Evolutionary conservation across 2,329 filamentous ascomycete genomes (phyloP).

Genomic region (Ambrosiella cleistominuta): DNA sequence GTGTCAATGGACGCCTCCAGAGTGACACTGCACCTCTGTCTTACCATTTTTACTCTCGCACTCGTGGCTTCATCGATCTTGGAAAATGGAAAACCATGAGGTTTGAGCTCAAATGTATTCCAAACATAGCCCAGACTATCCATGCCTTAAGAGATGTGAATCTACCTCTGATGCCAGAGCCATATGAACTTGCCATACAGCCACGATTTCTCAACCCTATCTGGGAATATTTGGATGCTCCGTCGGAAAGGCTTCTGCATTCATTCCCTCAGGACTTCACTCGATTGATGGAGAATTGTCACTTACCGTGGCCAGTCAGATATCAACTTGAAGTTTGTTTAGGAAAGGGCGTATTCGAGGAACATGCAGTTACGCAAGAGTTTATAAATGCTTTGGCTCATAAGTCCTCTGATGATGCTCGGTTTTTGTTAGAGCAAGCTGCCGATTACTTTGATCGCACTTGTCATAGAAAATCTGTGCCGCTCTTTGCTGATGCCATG

Average conservation of each 20-base stretch:
- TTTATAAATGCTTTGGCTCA: slow-evolving; percentile 49
- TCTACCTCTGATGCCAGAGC: slow-evolving; percentile 8
- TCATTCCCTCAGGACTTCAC: neutral
- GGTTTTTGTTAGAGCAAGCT: slow-evolving; percentile 55
- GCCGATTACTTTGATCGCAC: slow-evolving; percentile 27
- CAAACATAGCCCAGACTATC: slow-evolving; percentile 23
- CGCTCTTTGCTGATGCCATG: slow-evolving; percentile 33
- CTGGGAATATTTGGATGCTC: slow-evolving; percentile 4
- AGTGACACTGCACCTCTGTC: slow-evolving; percentile 20
- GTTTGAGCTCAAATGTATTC: slow-evolving; percentile 23
- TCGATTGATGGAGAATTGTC: slow-evolving; percentile 1
- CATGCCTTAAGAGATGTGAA: slow-evolving; percentile 55
- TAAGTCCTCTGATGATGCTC: slow-evolving; percentile 31
- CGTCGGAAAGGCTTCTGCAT: neutral
- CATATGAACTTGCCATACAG: neutral
- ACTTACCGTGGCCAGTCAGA: slow-evolving; percentile 51
- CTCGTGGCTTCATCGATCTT: slow-evolving; percentile 28
- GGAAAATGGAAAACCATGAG: slow-evolving; percentile 41
- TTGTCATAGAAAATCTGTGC: slow-evolving; percentile 31
- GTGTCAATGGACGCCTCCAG: neutral
- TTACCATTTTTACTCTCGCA: slow-evolving; percentile 20
- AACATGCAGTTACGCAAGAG: slow-evolving; percentile 49
- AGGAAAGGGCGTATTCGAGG: slow-evolving; percentile 59
- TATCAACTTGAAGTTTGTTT: slow-evolving; percentile 91
- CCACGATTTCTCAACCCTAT: neutral